A percentile compares a stretch with the other conserved stretches of the same genome.
phyloP scores from a whole-genome alignment of 352 stramenopile species.

The Phytophthora capsici region DNA sequence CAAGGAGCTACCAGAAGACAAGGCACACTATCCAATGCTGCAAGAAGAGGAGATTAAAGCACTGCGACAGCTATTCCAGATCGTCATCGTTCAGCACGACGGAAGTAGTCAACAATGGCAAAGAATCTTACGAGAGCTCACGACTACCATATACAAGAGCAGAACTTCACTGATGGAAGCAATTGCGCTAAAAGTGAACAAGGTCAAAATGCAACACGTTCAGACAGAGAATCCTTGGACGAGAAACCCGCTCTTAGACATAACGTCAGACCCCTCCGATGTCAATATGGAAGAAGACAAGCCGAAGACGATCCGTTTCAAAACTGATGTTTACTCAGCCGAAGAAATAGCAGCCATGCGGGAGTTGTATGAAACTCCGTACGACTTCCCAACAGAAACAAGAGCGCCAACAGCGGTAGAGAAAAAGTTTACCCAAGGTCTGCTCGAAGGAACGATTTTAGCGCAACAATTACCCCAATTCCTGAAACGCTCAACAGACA shows the following conservation, averaged over 20 bases:
- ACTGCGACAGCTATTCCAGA: too few species aligned
- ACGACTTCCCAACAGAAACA: slow-evolving; percentile 3
- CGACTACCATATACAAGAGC: neutral
- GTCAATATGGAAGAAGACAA: neutral
- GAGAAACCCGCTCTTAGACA: neutral
- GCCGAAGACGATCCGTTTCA: neutral
- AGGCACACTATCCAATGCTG: too few species aligned
- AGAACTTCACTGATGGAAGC: neutral
- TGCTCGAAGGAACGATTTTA: slow-evolving; percentile 6
- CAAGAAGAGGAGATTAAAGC: too few species aligned
- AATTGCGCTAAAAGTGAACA: neutral
- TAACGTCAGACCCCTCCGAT: neutral
- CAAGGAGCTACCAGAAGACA: too few species aligned
- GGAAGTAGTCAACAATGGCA: neutral
- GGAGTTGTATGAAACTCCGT: neutral
- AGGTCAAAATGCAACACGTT: neutral
- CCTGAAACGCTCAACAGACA: neutral
- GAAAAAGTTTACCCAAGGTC: neutral
- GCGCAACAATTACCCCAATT: slow-evolving; percentile 1
- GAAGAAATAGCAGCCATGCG: slow-evolving; percentile 1
- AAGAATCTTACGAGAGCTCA: neutral
- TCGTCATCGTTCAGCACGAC: neutral
- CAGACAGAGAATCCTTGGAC: neutral
- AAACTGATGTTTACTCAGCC: neutral
- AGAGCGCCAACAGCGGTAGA: neutral